Conservation (phyloP, 1,139 yeast genomes). For the Yamadazyma jaroonii region DNA sequence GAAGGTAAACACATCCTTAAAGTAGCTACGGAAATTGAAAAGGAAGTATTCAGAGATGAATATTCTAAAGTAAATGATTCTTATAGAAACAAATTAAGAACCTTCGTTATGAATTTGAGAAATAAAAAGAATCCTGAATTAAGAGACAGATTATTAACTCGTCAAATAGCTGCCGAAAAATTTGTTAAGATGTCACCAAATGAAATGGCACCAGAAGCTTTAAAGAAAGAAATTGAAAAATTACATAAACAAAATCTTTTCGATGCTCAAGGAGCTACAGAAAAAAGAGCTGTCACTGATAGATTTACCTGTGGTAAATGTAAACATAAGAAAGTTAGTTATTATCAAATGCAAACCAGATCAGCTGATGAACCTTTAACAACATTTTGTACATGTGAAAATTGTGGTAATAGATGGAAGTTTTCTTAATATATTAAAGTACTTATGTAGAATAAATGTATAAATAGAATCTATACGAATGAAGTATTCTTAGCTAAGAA, state of each 20-base stretch:
- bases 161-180: conserved; percentile 60
- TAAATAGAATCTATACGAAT: conserved; percentile 8
- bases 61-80: conserved; percentile 52
- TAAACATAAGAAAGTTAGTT: conserved; percentile 93
- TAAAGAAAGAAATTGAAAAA: conserved; percentile 81
- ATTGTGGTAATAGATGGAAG: conserved; percentile 97
- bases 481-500: conserved; percentile 35
- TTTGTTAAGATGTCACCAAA: conserved; percentile 83
- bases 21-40: conserved; percentile 71
- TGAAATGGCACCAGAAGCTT: conserved; percentile 90
- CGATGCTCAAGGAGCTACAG: conserved; percentile 98
- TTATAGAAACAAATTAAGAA: conserved; percentile 79
- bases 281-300: conserved; percentile 93
- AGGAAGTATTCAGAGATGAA: conserved; percentile 61
- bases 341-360: conserved; percentile 96
- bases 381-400: conserved; percentile 96
- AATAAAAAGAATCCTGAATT: conserved; percentile 88
- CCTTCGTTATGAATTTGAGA: conserved; percentile 79
- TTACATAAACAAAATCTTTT: conserved; percentile 85
- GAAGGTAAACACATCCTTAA: conserved; percentile 52
- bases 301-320: conserved; percentile 97
- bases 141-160: conserved; percentile 63
- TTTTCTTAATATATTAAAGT: conserved; percentile 48
- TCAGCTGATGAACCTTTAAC: conserved; percentile 99
- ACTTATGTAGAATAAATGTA: conserved; percentile 2